Evolutionary conservation across 1,284 basidiomycete species (phyloP).

Genomic region (Polyporus tsugae): DNA sequence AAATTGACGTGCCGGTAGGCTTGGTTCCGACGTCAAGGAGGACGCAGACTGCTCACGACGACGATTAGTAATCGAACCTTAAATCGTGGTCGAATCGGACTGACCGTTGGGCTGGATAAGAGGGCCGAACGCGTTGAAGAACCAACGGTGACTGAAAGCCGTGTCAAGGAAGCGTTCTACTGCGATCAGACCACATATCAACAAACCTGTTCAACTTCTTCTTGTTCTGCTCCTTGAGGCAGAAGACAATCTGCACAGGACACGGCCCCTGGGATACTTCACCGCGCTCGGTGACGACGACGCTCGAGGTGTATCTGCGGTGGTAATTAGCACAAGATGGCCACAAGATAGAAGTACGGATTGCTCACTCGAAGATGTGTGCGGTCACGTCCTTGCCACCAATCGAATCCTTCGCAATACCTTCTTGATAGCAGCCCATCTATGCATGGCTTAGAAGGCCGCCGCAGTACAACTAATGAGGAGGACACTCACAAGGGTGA

Average conservation of each 20-base stretch:
- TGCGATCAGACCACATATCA: neutral
- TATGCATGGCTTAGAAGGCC: conserved; percentile 41
- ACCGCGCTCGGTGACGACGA: conserved; percentile 84
- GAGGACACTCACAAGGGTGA: conserved; percentile 65
- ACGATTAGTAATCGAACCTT: neutral
- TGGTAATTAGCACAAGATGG: conserved; percentile 16
- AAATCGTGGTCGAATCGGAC: conserved; percentile 25
- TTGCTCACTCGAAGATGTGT: conserved; percentile 86
- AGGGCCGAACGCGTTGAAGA: conserved; percentile 96
- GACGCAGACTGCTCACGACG: conserved; percentile 67
- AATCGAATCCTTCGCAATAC: conserved; percentile 93
- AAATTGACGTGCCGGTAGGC: conserved; percentile 92
- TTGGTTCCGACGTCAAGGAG: conserved; percentile 95
- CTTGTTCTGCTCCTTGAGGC: conserved; percentile 95
- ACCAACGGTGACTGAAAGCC: conserved; percentile 83
- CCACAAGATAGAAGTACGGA: neutral
- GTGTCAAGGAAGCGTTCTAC: conserved; percentile 8
- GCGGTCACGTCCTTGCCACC: conserved; percentile 94
- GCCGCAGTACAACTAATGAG: neutral
- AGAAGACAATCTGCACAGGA: conserved; percentile 94
- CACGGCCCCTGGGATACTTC: conserved; percentile 85
- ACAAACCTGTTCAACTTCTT: conserved; percentile 80
- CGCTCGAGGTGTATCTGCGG: conserved; percentile 77
- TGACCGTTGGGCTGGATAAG: conserved; percentile 84
- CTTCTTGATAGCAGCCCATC: conserved; percentile 98